Percentiles rank a stretch among this genome's conserved stretches.
phyloP scores from a whole-genome alignment of 176 grass and related monocot genomes.

The Oryza meyeriana region DNA sequence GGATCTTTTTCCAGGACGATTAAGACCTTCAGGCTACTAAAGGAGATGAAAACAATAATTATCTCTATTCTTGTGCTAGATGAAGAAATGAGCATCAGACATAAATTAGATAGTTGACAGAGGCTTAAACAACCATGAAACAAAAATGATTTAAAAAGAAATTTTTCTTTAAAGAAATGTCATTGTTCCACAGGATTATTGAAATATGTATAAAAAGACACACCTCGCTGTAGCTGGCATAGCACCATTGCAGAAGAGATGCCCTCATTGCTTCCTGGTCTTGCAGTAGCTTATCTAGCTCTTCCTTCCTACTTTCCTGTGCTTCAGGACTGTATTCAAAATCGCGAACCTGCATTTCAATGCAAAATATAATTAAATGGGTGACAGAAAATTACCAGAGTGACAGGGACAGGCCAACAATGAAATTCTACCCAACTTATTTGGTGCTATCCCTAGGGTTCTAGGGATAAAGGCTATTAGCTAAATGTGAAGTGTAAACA shows the following conservation, averaged over 20 bases:
- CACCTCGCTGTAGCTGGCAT: conserved; percentile 99
- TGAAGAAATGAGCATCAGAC: not conserved
- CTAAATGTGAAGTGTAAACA: not conserved
- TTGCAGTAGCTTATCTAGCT: conserved; percentile 80
- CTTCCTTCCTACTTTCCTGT: conserved; percentile 77
- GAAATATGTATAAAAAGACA: conserved; percentile 1
- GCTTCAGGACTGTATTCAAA: conserved; percentile 90
- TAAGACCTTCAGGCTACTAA: conserved; percentile 1
- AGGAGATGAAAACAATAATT: not conserved
- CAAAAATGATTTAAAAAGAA: not conserved
- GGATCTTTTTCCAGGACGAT: not conserved
- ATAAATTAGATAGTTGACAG: not conserved
- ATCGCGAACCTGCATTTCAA: conserved; percentile 68
- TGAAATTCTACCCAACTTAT: not conserved
- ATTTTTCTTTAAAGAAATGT: not conserved
- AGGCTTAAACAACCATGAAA: not conserved
- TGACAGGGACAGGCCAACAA: not conserved
- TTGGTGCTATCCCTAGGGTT: not conserved
- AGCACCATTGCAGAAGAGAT: conserved; percentile 91
- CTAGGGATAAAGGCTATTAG: not conserved
- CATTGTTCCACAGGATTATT: not conserved
- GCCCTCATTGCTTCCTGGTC: conserved; percentile 83
- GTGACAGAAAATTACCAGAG: not conserved
- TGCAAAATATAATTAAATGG: conserved; percentile 2
- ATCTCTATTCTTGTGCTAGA: not conserved